Conservation (phyloP, 345 rosid species). For the Bretschneidera sinensis region DNA sequence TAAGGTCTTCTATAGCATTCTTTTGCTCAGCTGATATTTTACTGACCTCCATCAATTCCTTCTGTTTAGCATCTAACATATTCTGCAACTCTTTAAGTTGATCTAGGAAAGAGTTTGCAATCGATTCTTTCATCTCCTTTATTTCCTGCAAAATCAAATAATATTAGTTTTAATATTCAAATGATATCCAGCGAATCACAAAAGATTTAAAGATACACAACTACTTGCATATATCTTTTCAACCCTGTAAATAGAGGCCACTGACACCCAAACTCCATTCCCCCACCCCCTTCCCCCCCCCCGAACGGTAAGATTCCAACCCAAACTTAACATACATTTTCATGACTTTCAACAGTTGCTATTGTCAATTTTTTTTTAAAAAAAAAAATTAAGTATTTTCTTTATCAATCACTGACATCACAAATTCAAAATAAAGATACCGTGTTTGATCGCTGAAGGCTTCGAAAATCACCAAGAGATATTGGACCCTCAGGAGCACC, state of each 20-base stretch:
- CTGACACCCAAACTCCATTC: conserved; percentile 1
- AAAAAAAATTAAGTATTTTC: too few species aligned
- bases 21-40: conserved; percentile 72
- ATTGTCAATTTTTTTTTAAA: too few species aligned
- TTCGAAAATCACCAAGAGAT: conserved; percentile 93
- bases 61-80: conserved; percentile 45
- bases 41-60: conserved; percentile 51
- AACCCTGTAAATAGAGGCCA: too few species aligned
- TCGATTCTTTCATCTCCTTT: conserved; percentile 57
- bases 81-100: conserved; percentile 52
- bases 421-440: conserved; percentile 31
- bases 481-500: conserved; percentile 95
- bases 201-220: too few species aligned
- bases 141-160: conserved; percentile 55
- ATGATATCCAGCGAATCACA: not conserved
- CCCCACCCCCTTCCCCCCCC: not conserved
- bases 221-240: too few species aligned
- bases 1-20: conserved; percentile 72
- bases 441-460: conserved; percentile 86
- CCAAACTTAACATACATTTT: conserved; percentile 42
- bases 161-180: conserved; percentile 4
- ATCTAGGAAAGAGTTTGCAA: conserved; percentile 41
- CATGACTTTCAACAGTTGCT: conserved; percentile 50
- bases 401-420: conserved; percentile 13
- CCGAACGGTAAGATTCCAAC: conserved; percentile 7